phyloP scores from a whole-genome alignment of 73 alveolate species.

The Uronychia binucleata region DNA sequence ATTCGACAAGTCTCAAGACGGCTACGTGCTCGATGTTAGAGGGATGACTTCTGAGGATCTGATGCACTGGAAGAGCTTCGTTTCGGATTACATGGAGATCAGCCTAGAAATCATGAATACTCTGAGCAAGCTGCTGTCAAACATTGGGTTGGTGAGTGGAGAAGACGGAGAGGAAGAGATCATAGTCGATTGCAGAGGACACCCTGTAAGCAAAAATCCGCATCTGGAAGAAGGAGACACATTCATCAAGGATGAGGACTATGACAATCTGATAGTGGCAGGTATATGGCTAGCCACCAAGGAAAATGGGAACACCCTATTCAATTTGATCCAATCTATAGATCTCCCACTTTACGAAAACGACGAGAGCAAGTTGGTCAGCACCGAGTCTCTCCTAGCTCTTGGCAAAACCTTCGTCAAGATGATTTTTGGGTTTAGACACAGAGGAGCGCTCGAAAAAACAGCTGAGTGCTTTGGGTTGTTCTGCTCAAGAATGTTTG shows the following conservation, averaged over 20 bases:
- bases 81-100: constrained; percentile 7
- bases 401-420: constrained; percentile 28
- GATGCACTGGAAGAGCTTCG: constrained; percentile 14
- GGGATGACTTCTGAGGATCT: constrained; percentile 2
- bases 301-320: constrained; percentile 42
- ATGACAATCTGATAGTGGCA: constrained; percentile 32
- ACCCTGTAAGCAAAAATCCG: constrained; percentile 16
- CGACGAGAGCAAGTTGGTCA: constrained; percentile 30
- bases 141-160: constrained; percentile 41
- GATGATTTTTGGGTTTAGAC: constrained; percentile 41
- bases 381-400: neutral
- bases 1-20: constrained; percentile 7
- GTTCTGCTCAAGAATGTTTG: constrained; percentile 24
- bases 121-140: constrained; percentile 27
- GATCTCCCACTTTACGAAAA: constrained; percentile 38
- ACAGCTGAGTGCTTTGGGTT: constrained; percentile 49
- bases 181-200: constrained; percentile 60
- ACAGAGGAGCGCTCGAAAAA: constrained; percentile 57
- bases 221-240: constrained; percentile 19
- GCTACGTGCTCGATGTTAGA: neutral
- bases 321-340: constrained; percentile 22
- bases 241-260: constrained; percentile 30
- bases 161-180: constrained; percentile 20
- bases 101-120: constrained; percentile 9
- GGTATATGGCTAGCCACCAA: constrained; percentile 54